Conservation (phyloP, 345 rosid species). For the Eucalyptus viminalis region DNA sequence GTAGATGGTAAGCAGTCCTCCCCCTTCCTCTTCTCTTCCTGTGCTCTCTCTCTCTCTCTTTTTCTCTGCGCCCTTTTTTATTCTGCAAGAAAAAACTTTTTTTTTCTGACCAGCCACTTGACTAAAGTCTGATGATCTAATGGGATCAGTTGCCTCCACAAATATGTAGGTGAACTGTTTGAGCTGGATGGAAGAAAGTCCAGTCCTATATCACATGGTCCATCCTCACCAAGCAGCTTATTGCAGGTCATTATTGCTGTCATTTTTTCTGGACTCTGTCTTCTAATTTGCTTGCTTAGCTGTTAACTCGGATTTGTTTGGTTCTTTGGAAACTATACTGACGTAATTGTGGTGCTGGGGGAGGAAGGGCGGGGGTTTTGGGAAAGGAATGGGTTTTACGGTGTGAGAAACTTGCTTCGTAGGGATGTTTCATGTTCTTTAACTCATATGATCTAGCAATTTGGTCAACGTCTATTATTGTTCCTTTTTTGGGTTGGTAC, state of each 20-base stretch:
- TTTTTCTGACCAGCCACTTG: not conserved
- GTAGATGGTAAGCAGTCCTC: constrained; percentile 40
- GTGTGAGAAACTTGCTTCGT: not conserved
- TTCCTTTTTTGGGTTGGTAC: not conserved
- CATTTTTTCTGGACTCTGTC: not conserved
- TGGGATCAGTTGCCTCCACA: not conserved
- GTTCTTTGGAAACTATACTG: not conserved
- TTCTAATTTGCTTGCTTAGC: not conserved
- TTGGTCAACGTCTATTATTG: not conserved
- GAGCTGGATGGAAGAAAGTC: constrained; percentile 93
- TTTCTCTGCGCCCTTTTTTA: not conserved
- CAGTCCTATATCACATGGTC: constrained; percentile 66
- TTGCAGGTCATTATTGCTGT: constrained; percentile 35
- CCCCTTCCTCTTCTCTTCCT: not conserved
- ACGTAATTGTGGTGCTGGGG: not conserved
- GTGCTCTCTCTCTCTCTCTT: not conserved
- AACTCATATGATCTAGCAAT: not conserved
- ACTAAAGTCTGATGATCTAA: not conserved
- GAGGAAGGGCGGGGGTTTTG: not conserved
- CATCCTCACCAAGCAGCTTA: constrained; percentile 56
- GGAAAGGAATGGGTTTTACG: not conserved
- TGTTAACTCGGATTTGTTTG: not conserved
- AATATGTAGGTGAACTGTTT: constrained; percentile 55
- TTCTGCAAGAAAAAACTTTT: not conserved
- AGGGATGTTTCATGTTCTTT: not conserved